Conservation (phyloP, 805 yeast genomes). For the Hanseniaspora valbyensis region DNA sequence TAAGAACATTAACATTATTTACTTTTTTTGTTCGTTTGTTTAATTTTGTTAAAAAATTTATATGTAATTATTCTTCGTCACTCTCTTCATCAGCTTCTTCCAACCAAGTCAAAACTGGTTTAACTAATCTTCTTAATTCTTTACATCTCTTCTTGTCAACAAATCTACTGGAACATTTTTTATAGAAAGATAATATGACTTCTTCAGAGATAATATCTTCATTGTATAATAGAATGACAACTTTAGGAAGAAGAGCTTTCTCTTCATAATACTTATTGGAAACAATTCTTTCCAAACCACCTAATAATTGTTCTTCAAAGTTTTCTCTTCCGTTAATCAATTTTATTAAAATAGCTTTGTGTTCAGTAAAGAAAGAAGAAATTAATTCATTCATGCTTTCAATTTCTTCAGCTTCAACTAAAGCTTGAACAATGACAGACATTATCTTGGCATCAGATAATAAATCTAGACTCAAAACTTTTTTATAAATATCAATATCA, state of each 20-base stretch:
- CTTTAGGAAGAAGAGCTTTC: slow-evolving; percentile 65
- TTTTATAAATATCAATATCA: slow-evolving; percentile 87
- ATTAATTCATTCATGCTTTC: slow-evolving; percentile 24
- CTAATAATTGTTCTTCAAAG: slow-evolving; percentile 80
- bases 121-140: slow-evolving; percentile 91
- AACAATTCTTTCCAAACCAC: slow-evolving; percentile 89
- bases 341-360: slow-evolving; percentile 73
- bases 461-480: slow-evolving; percentile 69
- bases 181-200: slow-evolving; percentile 70
- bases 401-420: slow-evolving; percentile 64
- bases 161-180: slow-evolving; percentile 82
- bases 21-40: too few relatives aligned
- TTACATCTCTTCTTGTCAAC: slow-evolving; percentile 86
- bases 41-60: too few relatives aligned
- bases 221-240: slow-evolving; percentile 71
- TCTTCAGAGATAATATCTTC: slow-evolving; percentile 78
- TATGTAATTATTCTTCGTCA: slow-evolving; percentile 44
- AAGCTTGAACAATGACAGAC: slow-evolving; percentile 83
- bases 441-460: slow-evolving; percentile 62
- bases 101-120: slow-evolving; percentile 90
- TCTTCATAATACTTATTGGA: slow-evolving; percentile 70
- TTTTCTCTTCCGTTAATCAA: slow-evolving; percentile 49
- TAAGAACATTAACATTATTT: slow-evolving; percentile 18
- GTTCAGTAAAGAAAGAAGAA: slow-evolving; percentile 52
- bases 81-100: slow-evolving; percentile 82